Conservation (phyloP, 257 asterid genomes). For the Fraxinus excelsior region DNA sequence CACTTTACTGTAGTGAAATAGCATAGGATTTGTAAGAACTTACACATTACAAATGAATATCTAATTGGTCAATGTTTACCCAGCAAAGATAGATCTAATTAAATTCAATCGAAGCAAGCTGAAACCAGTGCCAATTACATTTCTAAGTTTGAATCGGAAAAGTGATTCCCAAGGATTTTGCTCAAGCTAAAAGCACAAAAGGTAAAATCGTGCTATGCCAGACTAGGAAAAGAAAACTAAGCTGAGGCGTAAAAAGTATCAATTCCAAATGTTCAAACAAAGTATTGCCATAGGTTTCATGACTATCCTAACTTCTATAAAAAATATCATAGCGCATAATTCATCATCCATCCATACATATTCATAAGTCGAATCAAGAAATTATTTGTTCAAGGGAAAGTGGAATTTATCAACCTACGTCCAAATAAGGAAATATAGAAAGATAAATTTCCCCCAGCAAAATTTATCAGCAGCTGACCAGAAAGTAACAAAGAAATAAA, state of each 20-base stretch:
- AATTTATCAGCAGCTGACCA: not conserved
- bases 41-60: not conserved
- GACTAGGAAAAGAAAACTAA: conserved; percentile 3
- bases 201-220: not conserved
- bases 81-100: conserved; percentile 3
- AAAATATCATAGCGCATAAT: not conserved
- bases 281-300: conserved; percentile 5
- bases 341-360: not conserved
- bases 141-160: conserved; percentile 13
- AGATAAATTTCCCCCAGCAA: not conserved
- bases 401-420: not conserved
- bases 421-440: not conserved
- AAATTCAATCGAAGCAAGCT: not conserved
- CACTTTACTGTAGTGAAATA: not conserved
- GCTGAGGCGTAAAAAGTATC: not conserved
- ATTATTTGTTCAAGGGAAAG: not conserved
- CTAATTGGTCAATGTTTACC: not conserved
- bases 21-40: not conserved
- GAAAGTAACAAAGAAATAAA: not conserved
- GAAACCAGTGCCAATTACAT: conserved; percentile 5
- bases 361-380: conserved; percentile 14
- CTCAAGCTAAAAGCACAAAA: conserved; percentile 15
- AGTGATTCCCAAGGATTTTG: not conserved
- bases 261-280: not conserved
- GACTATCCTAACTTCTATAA: not conserved